phyloP scores from a whole-genome alignment of 495 filamentous ascomycete species.

The Corynascus novoguineensis region DNA sequence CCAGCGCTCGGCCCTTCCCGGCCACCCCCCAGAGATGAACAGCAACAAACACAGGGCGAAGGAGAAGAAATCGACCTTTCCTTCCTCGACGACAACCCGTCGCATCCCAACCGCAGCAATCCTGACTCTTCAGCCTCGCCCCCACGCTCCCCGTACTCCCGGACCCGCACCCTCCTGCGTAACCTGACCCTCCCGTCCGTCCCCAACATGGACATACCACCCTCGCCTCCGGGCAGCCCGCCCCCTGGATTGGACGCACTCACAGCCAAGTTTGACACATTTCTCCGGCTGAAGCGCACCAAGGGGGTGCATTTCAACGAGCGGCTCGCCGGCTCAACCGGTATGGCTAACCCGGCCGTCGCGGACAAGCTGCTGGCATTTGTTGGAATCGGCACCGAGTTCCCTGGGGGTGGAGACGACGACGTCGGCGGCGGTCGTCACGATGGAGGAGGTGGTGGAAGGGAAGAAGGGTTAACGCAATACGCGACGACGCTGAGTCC shows the following conservation, averaged over 20 bases:
- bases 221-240: slow-evolving; percentile 76
- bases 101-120: not conserved
- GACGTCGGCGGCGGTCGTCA: not conserved
- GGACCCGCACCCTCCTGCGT: slow-evolving; percentile 60
- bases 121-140: too few relatives aligned
- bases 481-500: slow-evolving; percentile 67
- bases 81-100: slow-evolving; percentile 14
- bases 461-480: slow-evolving; percentile 40
- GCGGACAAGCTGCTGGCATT: slow-evolving; percentile 75
- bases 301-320: slow-evolving; percentile 88
- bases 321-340: slow-evolving; percentile 62
- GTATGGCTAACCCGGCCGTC: slow-evolving; percentile 75
- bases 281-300: slow-evolving; percentile 71
- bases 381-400: slow-evolving; percentile 56
- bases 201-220: slow-evolving; percentile 75
- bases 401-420: not conserved
- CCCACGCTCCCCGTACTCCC: slow-evolving; percentile 63
- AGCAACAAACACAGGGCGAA: slow-evolving; percentile 1
- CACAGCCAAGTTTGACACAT: slow-evolving; percentile 73
- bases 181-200: slow-evolving; percentile 79
- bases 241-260: slow-evolving; percentile 43
- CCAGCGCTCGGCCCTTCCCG: slow-evolving; percentile 26
- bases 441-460: not conserved
- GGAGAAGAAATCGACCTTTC: slow-evolving; percentile 19
- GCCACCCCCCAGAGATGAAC: slow-evolving; percentile 7